A percentile compares a stretch with the other conserved stretches of the same genome.
These are phyloP conservation scores for Entamoeba invadens DNA, from an alignment of 208 protist genomes.

Conservation along the genomic window DNA sequence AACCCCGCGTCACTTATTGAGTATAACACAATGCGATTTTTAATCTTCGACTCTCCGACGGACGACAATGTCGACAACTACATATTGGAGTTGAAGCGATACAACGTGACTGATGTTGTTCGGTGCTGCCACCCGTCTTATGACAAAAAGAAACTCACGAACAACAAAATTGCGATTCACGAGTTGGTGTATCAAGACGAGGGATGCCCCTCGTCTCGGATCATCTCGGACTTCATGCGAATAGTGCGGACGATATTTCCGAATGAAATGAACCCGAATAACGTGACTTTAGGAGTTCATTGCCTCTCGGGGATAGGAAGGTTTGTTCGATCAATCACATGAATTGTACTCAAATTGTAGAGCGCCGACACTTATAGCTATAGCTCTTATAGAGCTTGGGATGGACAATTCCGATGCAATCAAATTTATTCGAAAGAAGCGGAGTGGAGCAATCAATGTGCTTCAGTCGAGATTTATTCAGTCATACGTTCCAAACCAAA, in stretches of 20 bases:
- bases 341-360: no score
- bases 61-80: background rate
- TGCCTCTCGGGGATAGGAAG: background rate
- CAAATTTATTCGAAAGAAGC: background rate
- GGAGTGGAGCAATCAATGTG: background rate
- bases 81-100: background rate
- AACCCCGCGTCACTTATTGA: background rate
- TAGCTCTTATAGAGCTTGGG: background rate
- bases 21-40: background rate
- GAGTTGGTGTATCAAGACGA: background rate
- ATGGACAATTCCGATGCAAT: background rate
- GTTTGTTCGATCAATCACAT: no score
- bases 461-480: background rate
- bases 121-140: background rate
- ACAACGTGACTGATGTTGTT: background rate
- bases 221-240: background rate
- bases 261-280: background rate
- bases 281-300: background rate
- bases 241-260: background rate
- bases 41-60: background rate
- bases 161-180: background rate
- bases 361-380: background rate
- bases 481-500: background rate
- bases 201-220: background rate
- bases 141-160: background rate